phyloP scores from a whole-genome alignment of 2,329 filamentous ascomycete species.

The Xenoacremonium recifei region DNA sequence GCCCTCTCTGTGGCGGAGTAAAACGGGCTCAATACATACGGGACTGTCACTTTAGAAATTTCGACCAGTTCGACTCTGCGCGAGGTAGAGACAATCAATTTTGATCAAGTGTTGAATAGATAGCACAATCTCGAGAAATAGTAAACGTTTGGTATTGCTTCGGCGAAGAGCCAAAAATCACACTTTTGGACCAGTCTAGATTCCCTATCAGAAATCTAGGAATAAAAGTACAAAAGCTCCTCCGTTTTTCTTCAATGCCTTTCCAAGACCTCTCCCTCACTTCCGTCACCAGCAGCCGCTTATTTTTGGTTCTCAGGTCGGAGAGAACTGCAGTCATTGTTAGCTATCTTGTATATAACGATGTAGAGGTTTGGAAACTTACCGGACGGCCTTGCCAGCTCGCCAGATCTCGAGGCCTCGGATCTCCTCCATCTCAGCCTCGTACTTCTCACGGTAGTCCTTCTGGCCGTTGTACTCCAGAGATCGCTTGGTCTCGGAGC shows the following conservation, averaged over 20 bases:
- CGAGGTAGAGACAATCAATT: no score
- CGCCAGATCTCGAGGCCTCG: conserved; percentile 98
- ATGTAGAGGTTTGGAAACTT: conserved; percentile 31
- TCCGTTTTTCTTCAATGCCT: conserved; percentile 18
- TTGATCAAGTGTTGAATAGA: no score
- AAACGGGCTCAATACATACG: no score
- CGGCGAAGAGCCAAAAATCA: conserved; percentile 17
- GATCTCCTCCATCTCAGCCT: conserved; percentile 99
- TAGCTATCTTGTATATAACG: conserved; percentile 9
- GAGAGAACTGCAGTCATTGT: conserved; percentile 55
- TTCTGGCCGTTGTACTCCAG: conserved; percentile 95
- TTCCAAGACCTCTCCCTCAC: conserved; percentile 17
- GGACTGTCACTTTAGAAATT: no score
- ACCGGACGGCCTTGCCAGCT: conserved; percentile 95
- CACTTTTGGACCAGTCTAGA: conserved; percentile 27
- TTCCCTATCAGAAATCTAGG: conserved; percentile 20
- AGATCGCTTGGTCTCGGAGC: conserved; percentile 91
- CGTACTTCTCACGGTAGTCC: conserved; percentile 96
- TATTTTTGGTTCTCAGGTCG: conserved; percentile 86
- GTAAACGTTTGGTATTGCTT: conserved; percentile 14
- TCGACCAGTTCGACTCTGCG: no score
- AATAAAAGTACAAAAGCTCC: conserved; percentile 28
- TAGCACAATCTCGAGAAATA: conserved; percentile 1
- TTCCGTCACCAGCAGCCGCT: conserved; percentile 24
- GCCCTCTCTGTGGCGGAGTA: no score